Percentiles rank a stretch among this genome's conserved stretches.
phyloP scores from a whole-genome alignment of 345 rosid genomes.

The Syzygium grande region DNA sequence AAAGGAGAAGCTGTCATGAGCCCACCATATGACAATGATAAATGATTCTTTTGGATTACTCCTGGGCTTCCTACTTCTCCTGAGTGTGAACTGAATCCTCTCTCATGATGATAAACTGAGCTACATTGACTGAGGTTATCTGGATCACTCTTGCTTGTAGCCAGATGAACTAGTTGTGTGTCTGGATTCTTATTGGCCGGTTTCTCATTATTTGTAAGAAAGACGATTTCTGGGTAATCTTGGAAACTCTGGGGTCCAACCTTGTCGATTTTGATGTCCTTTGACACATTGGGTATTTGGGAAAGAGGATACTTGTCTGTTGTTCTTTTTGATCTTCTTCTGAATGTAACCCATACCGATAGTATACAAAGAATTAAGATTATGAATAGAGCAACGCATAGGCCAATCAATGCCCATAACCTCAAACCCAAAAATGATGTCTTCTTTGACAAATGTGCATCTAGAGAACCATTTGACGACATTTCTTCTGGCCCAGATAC shows the following conservation, averaged over 20 bases:
- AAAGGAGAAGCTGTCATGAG: constrained; percentile 73
- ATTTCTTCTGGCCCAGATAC: constrained; percentile 18
- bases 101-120: constrained; percentile 57
- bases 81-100: constrained; percentile 64
- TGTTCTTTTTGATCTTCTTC: constrained; percentile 52
- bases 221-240: constrained; percentile 40
- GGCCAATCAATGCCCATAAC: constrained; percentile 82
- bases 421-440: constrained; percentile 78
- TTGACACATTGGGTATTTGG: constrained; percentile 72
- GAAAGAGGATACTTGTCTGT: constrained; percentile 39
- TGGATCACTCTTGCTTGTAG: constrained; percentile 66
- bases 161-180: constrained; percentile 45
- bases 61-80: constrained; percentile 93
- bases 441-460: constrained; percentile 67
- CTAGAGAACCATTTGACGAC: constrained; percentile 59
- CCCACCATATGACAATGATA: constrained; percentile 48
- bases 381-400: constrained; percentile 67
- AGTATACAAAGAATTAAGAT: constrained; percentile 72
- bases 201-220: constrained; percentile 44
- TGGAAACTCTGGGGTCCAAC: constrained; percentile 40
- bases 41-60: constrained; percentile 41
- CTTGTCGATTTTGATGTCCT: constrained; percentile 84
- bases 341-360: constrained; percentile 75
- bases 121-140: constrained; percentile 79
- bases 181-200: constrained; percentile 39